phyloP scores from a whole-genome alignment of 1,284 basidiomycete genomes.

The Boletus semigastroideus region DNA sequence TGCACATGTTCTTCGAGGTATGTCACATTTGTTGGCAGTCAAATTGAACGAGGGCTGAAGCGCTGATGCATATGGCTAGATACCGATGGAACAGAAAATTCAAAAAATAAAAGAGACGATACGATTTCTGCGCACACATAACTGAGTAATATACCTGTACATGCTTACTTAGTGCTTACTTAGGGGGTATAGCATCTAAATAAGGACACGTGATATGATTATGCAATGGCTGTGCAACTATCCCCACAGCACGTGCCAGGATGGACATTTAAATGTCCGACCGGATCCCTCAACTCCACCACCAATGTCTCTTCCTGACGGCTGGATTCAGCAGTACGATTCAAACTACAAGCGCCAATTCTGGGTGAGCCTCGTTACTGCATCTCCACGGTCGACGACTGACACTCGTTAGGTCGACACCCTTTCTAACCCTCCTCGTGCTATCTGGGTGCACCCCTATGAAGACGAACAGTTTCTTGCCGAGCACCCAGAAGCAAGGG shows the following conservation, averaged over 20 bases:
- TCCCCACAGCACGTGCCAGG: slow-evolving; percentile 19
- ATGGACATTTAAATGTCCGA: too few species aligned
- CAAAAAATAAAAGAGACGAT: slow-evolving; percentile 35
- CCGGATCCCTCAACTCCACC: neutral
- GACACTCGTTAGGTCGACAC: slow-evolving; percentile 56
- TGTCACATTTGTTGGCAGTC: slow-evolving; percentile 15
- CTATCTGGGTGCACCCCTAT: slow-evolving; percentile 71
- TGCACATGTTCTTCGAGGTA: slow-evolving; percentile 55
- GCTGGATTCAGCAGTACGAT: slow-evolving; percentile 63
- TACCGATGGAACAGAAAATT: slow-evolving; percentile 54
- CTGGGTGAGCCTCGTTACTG: slow-evolving; percentile 36
- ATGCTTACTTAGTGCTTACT: too few species aligned
- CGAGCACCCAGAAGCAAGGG: slow-evolving; percentile 52
- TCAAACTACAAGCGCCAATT: slow-evolving; percentile 24
- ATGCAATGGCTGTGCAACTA: slow-evolving; percentile 7
- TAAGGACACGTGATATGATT: too few species aligned
- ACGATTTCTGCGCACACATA: slow-evolving; percentile 22
- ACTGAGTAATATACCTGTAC: too few species aligned
- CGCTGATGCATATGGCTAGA: too few species aligned
- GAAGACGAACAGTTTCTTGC: slow-evolving; percentile 62
- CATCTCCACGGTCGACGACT: neutral
- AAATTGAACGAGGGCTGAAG: neutral
- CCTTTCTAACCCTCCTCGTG: slow-evolving; percentile 57
- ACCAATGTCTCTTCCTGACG: slow-evolving; percentile 51
- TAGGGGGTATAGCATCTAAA: too few species aligned